These are phyloP conservation scores for Penicillium italicum DNA, from an alignment of 2,329 filamentous ascomycete species.

Conservation along the genomic window DNA sequence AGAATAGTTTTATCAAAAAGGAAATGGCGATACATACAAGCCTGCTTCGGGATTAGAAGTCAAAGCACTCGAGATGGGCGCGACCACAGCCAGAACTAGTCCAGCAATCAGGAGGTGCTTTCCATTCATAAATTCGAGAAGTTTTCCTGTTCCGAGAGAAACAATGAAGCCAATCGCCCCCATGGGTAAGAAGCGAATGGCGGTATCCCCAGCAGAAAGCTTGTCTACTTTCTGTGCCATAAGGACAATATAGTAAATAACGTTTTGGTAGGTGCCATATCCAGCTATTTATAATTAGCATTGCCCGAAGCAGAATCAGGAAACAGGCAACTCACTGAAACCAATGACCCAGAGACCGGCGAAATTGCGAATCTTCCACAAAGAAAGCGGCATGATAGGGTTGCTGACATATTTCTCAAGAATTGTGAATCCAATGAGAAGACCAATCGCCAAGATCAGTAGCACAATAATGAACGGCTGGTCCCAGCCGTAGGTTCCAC, in stretches of 20 bases:
- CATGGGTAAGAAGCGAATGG: conserved; percentile 44
- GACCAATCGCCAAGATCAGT: conserved; percentile 36
- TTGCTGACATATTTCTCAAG: conserved; percentile 46
- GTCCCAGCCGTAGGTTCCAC: conserved; percentile 47
- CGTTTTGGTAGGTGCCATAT: conserved; percentile 44
- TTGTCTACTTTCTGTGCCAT: conserved; percentile 42
- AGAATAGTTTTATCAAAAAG: background rate
- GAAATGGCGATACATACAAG: conserved; percentile 22
- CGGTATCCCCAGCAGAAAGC: conserved; percentile 40
- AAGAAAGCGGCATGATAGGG: conserved; percentile 46
- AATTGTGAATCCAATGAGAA: conserved; percentile 40
- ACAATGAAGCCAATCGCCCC: conserved; percentile 39
- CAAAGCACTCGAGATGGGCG: conserved; percentile 36
- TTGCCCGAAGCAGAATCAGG: accelerated
- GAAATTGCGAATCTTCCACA: conserved; percentile 48
- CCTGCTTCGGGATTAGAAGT: conserved; percentile 21
- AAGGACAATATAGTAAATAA: conserved; percentile 44
- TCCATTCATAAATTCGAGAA: conserved; percentile 40
- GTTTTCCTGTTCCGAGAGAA: conserved; percentile 35
- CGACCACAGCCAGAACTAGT: conserved; percentile 35
- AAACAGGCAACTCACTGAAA: conserved; percentile 31
- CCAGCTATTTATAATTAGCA: conserved; percentile 29
- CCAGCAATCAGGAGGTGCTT: conserved; percentile 38
- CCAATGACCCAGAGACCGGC: conserved; percentile 46
- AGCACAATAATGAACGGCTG: conserved; percentile 46